Evolutionary conservation across 2,329 filamentous ascomycete genomes (phyloP).

Genomic region (Ampelomyces quisqualis): DNA sequence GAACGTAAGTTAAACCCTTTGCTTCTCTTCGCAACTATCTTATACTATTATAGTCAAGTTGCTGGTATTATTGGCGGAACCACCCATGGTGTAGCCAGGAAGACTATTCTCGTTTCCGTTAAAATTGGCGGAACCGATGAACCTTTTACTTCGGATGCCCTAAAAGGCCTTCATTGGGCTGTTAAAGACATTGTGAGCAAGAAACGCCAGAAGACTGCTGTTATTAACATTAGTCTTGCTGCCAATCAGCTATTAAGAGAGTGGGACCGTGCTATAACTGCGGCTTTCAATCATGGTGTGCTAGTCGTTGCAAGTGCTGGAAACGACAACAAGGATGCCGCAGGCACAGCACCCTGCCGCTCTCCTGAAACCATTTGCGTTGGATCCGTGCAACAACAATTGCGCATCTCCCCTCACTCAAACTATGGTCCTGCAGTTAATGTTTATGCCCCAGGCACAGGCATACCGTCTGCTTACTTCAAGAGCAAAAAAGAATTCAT

Average conservation of each 20-base stretch:
- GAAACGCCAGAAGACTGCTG: constrained; percentile 28
- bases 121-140: constrained; percentile 34
- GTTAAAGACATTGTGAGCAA: constrained; percentile 38
- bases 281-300: constrained; percentile 35
- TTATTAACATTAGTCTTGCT: constrained; percentile 45
- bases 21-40: not conserved
- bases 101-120: constrained; percentile 39
- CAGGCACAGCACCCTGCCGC: constrained; percentile 33
- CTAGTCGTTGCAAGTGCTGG: constrained; percentile 41
- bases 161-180: constrained; percentile 39
- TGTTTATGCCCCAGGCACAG: constrained; percentile 43
- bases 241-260: constrained; percentile 29
- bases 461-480: constrained; percentile 50
- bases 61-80: constrained; percentile 33
- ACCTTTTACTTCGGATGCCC: constrained; percentile 27
- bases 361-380: constrained; percentile 41
- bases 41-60: constrained; percentile 21
- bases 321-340: constrained; percentile 34
- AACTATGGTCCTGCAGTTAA: constrained; percentile 44
- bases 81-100: constrained; percentile 39
- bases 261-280: constrained; percentile 39
- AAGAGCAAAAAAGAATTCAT: constrained; percentile 46
- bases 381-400: constrained; percentile 35
- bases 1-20: constrained; percentile 17
- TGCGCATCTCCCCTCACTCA: constrained; percentile 23